Conservation (phyloP, 805 yeast genomes). For the Blastobotrys chiropterorum region DNA sequence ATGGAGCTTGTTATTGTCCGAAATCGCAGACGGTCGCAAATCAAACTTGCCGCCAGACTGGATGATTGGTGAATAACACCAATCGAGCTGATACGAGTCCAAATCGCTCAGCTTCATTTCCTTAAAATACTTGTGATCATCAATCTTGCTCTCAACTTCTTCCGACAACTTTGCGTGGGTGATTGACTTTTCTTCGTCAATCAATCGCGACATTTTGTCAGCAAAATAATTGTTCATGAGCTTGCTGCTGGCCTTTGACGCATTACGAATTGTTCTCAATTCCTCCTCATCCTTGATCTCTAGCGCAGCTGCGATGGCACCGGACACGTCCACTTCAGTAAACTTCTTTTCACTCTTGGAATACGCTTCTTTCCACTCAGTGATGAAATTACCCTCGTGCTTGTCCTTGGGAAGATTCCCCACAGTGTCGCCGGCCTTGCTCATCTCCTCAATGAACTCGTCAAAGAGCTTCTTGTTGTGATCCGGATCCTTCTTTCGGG, state of each 20-base stretch:
- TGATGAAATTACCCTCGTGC: constrained; percentile 76
- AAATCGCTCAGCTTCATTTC: constrained; percentile 58
- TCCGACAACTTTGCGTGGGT: constrained; percentile 70
- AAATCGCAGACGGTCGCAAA: constrained; percentile 74
- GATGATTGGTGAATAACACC: constrained; percentile 89
- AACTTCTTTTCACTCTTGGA: constrained; percentile 15
- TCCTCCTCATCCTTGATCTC: constrained; percentile 80
- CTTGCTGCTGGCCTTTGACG: constrained; percentile 70
- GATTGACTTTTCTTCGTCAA: constrained; percentile 79
- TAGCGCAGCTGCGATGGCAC: constrained; percentile 50
- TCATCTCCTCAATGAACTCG: constrained; percentile 41
- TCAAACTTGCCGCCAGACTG: constrained; percentile 86
- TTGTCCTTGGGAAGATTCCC: constrained; percentile 74
- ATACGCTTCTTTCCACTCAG: constrained; percentile 56
- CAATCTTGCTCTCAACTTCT: constrained; percentile 73
- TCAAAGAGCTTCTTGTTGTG: constrained; percentile 64
- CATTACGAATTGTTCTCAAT: constrained; percentile 54
- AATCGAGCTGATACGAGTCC: constrained; percentile 72
- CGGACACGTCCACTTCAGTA: constrained; percentile 45
- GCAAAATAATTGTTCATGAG: constrained; percentile 71
- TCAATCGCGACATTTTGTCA: constrained; percentile 78
- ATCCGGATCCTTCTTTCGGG: constrained; percentile 74
- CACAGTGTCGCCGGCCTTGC: constrained; percentile 38
- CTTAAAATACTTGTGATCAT: constrained; percentile 65
- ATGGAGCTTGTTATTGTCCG: constrained; percentile 58